Evolutionary conservation across 345 rosid species (phyloP), one percentile per base, ranked within the genome.

Genomic region (Euphorbia lathyris): DNA sequence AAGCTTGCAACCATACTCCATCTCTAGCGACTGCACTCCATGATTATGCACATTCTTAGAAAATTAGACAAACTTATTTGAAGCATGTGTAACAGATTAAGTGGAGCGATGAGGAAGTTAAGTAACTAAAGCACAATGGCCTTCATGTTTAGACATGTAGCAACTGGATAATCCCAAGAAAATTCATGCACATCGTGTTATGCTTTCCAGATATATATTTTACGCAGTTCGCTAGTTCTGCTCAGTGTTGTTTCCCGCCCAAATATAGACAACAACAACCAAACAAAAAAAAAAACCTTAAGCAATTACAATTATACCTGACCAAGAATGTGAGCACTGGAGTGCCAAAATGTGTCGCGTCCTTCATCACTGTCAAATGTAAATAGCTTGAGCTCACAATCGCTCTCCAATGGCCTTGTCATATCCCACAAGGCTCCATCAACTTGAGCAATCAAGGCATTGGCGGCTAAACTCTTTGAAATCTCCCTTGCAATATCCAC

Each of bases 251-350:
- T 40, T 40, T 40, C 45, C 45, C 3, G 3, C 45, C 7, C 9
- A 40, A 40, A 7, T 45, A 14, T 45, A 17, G 51, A 40, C 10
- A 53, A 53, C 7, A 8, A 56, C 38, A 34, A 34, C n/a, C 3
- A 34, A 34, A n/a, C 27, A 27, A 26, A 58, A 27, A 22, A 58
- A 63, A 4, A 14, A 3, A 40, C 25, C 4, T 22, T 1, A 60
- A 40, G 43, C 0, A 11, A 26, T 14, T n/a, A 42, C 22, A 29
- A 38, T 58, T 16, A 10, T 73, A 91, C 99, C 96, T 92, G 90
- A 58, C 99, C 99, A 67, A 96, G 96, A 77, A 96, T 90, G 81
- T 96, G 98, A 23, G 98, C 97, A 55, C 99, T 95, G 9, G 99
- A 95, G 78, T 95, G 99, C 97, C 97, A 95, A 47, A 92, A 93